These are phyloP conservation scores for Peribolospora baueri DNA, from an alignment of 768 basidiomycete species.

Conservation along the genomic window DNA sequence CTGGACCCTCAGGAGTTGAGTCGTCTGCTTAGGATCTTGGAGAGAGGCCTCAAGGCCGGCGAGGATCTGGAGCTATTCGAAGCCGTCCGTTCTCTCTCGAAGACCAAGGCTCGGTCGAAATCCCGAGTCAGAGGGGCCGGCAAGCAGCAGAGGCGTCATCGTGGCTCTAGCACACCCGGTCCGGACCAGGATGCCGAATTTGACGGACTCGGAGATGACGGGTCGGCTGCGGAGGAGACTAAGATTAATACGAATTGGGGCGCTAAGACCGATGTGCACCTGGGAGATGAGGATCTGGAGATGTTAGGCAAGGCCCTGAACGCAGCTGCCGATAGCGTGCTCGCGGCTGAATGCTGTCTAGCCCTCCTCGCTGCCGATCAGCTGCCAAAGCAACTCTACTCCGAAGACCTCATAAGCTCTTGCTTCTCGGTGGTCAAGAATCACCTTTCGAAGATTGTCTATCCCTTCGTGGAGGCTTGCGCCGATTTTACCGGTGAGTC, in stretches of 20 bases:
- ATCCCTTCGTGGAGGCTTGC: conserved; percentile 56
- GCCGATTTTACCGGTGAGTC: conserved; percentile 10
- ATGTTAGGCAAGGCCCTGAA: conserved; percentile 32
- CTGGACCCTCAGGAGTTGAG: conserved; percentile 39
- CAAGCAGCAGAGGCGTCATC: not conserved
- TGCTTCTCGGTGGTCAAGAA: conserved; percentile 58
- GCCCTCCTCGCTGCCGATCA: conserved; percentile 52
- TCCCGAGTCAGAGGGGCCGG: not conserved
- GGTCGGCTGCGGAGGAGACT: conserved; percentile 6
- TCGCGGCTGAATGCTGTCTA: conserved; percentile 64
- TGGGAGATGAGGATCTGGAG: conserved; percentile 27
- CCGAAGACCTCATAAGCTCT: conserved; percentile 67
- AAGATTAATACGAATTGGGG: conserved; percentile 15
- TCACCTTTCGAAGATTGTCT: conserved; percentile 51
- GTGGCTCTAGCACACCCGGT: not conserved
- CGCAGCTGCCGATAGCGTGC: conserved; percentile 41
- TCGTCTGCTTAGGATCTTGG: conserved; percentile 49
- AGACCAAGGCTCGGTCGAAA: not conserved
- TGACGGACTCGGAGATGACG: conserved; percentile 20
- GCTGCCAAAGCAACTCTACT: conserved; percentile 77
- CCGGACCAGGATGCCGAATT: conserved; percentile 12
- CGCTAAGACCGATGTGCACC: not conserved
- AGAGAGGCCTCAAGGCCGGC: conserved; percentile 48
- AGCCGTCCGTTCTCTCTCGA: not conserved
- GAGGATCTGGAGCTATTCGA: conserved; percentile 54